A percentile compares a stretch with the other conserved stretches of the same genome.
phyloP scores from a whole-genome alignment of 1,284 basidiomycete species.

The Sporisorium iseilematis-ciliati region DNA sequence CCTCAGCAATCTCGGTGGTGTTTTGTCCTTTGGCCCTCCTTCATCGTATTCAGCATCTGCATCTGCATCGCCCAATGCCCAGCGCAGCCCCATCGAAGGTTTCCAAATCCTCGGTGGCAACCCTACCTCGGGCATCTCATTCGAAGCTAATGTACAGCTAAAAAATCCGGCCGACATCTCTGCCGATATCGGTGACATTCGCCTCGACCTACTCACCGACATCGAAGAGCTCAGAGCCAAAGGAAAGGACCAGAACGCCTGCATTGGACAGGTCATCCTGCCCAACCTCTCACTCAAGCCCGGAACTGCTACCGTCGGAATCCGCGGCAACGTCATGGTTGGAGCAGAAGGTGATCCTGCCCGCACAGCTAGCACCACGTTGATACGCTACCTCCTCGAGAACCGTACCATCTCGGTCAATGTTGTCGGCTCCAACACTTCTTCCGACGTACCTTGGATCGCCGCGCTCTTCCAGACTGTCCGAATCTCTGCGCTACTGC shows the following conservation, averaged over 20 bases:
- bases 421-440: slow-evolving; percentile 23
- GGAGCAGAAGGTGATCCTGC: slow-evolving; percentile 11
- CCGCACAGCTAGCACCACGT: slow-evolving; percentile 28
- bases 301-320: slow-evolving; percentile 11
- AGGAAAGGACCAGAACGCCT: slow-evolving; percentile 21
- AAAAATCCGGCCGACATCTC: slow-evolving; percentile 43
- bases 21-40: slow-evolving; percentile 21
- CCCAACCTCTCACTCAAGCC: slow-evolving; percentile 36
- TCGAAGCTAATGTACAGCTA: slow-evolving; percentile 43
- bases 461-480: slow-evolving; percentile 36
- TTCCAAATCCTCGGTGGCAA: slow-evolving; percentile 51
- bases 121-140: slow-evolving; percentile 40
- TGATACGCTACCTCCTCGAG: slow-evolving; percentile 52
- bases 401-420: slow-evolving; percentile 43
- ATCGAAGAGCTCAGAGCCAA: slow-evolving; percentile 33
- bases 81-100: slow-evolving; percentile 33
- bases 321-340: slow-evolving; percentile 29
- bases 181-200: slow-evolving; percentile 28
- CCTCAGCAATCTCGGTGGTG: slow-evolving; percentile 46
- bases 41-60: background rate
- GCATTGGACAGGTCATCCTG: slow-evolving; percentile 32
- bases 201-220: slow-evolving; percentile 30
- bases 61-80: background rate
- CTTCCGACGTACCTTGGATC: slow-evolving; percentile 50
- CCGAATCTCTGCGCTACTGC: slow-evolving; percentile 40